Conservation (phyloP, 495 filamentous ascomycete species). For the Xylaria intraflava region DNA sequence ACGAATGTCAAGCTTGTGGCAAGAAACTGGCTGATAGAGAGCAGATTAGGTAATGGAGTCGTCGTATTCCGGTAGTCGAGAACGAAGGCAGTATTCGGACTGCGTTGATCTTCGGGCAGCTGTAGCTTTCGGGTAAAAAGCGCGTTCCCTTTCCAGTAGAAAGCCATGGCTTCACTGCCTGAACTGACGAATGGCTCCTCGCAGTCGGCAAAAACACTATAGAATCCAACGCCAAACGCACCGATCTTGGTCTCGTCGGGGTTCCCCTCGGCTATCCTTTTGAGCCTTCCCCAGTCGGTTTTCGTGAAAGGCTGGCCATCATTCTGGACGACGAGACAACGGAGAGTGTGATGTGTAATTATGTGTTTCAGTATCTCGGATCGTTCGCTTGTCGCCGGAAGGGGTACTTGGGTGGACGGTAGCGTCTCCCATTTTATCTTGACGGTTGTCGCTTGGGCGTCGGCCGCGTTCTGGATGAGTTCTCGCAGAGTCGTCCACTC, state of each 20-base stretch:
- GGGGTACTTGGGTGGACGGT: constrained; percentile 68
- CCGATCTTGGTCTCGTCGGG: constrained; percentile 98
- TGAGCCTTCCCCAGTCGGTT: constrained; percentile 87
- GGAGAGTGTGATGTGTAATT: constrained; percentile 74
- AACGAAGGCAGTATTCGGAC: constrained; percentile 76
- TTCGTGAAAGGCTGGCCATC: constrained; percentile 77
- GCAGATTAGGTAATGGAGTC: constrained; percentile 74
- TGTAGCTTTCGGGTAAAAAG: constrained; percentile 80
- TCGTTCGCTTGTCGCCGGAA: constrained; percentile 58
- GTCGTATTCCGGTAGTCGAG: constrained; percentile 85
- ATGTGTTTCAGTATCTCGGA: constrained; percentile 73
- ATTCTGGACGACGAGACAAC: constrained; percentile 79
- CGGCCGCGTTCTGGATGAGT: constrained; percentile 95
- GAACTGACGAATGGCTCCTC: constrained; percentile 95
- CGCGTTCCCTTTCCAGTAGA: constrained; percentile 96
- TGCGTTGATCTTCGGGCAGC: constrained; percentile 55
- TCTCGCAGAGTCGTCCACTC: constrained; percentile 87
- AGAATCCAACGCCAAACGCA: constrained; percentile 97
- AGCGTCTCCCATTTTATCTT: constrained; percentile 84
- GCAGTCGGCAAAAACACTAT: constrained; percentile 96
- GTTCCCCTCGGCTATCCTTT: constrained; percentile 96
- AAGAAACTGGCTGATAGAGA: constrained; percentile 84
- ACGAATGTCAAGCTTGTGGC: constrained; percentile 96
- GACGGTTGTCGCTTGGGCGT: constrained; percentile 85
- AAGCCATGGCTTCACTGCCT: constrained; percentile 87